Conservation (phyloP, 306 rosid genomes). For the Citrullus mucosospermus region DNA sequence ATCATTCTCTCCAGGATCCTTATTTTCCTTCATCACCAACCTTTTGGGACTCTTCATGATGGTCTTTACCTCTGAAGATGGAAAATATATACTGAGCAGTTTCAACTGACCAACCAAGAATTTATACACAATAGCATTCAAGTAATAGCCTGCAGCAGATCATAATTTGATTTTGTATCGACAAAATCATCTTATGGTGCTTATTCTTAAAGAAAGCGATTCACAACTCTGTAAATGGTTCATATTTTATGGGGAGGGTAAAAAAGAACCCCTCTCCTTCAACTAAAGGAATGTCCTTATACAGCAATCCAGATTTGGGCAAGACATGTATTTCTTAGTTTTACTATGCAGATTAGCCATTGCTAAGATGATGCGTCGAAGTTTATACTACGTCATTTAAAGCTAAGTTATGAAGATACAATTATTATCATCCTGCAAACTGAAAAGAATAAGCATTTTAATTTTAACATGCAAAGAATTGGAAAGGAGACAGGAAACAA, state of each 20-base stretch:
- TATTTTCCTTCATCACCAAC: slow-evolving; percentile 48
- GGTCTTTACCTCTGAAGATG: slow-evolving; percentile 54
- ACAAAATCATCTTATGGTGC: background rate
- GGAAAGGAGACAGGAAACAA: background rate
- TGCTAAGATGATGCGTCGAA: background rate
- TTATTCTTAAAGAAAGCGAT: background rate
- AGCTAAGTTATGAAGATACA: background rate
- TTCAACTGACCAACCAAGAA: background rate
- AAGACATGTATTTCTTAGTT: background rate
- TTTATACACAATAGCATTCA: background rate
- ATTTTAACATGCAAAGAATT: background rate
- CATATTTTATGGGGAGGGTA: too few species aligned
- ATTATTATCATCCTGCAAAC: background rate
- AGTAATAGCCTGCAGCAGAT: background rate
- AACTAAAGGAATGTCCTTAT: background rate
- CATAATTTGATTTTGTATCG: background rate
- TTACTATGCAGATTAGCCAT: background rate
- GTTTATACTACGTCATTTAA: background rate
- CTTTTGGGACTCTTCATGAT: slow-evolving; percentile 77
- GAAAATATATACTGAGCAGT: background rate
- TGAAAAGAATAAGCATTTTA: background rate
- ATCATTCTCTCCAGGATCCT: slow-evolving; percentile 48
- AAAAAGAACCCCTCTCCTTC: background rate
- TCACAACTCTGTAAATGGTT: background rate
- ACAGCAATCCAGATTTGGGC: background rate